Evolutionary conservation across 495 filamentous ascomycete species (phyloP).

Genomic region (Talaromyces liani): DNA sequence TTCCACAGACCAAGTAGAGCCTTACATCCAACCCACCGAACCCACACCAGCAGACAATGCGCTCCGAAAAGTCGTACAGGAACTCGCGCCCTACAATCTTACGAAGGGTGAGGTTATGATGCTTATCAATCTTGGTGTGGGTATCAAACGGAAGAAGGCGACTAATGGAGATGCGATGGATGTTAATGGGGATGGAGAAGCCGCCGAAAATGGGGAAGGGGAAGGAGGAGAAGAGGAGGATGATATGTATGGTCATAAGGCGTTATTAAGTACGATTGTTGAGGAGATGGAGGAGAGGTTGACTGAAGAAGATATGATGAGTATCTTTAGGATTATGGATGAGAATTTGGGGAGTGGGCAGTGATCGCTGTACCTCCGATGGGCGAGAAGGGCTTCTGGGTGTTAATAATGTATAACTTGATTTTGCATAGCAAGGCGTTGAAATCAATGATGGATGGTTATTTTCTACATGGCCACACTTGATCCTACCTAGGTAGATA

Average conservation of each 20-base stretch:
- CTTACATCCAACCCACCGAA: slow-evolving; percentile 10
- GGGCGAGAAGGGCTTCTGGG: neutral
- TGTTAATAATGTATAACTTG: neutral
- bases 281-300: slow-evolving; percentile 38
- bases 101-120: slow-evolving; percentile 58
- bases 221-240: slow-evolving; percentile 18
- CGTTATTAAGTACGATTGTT: slow-evolving; percentile 34
- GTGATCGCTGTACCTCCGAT: neutral
- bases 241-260: slow-evolving; percentile 31
- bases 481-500: neutral
- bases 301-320: slow-evolving; percentile 26
- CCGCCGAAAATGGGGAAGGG: slow-evolving; percentile 12
- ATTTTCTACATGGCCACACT: neutral
- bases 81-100: slow-evolving; percentile 40
- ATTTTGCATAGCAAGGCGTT: slow-evolving; percentile 7
- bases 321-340: slow-evolving; percentile 29
- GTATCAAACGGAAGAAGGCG: slow-evolving; percentile 14
- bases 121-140: slow-evolving; percentile 53
- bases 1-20: slow-evolving; percentile 6
- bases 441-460: neutral
- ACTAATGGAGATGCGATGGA: slow-evolving; percentile 2
- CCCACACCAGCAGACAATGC: slow-evolving; percentile 30
- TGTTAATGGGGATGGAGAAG: slow-evolving; percentile 3
- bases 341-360: slow-evolving; percentile 20
- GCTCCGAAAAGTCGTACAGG: slow-evolving; percentile 30